phyloP scores from a whole-genome alignment of 2,329 filamentous ascomycete genomes.

The Acrocalymma vagum region DNA sequence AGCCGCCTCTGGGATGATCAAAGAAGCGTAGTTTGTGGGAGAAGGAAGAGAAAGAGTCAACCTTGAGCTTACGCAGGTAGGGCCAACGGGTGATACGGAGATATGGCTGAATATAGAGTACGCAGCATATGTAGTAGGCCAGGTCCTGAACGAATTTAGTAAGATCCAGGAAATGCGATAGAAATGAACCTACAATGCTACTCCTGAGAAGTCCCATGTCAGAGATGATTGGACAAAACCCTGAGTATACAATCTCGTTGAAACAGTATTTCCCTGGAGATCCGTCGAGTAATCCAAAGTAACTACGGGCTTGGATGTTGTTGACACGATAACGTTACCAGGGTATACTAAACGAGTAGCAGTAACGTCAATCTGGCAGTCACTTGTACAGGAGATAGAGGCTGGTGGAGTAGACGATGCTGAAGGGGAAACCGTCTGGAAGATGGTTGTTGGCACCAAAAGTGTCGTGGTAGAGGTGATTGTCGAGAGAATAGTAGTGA shows the following conservation, averaged over 20 bases:
- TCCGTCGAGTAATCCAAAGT: conserved; percentile 34
- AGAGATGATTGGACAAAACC: too few relatives aligned
- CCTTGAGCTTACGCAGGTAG: conserved; percentile 27
- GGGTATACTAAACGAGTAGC: conserved; percentile 39
- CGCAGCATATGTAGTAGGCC: conserved; percentile 39
- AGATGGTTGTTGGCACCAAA: conserved; percentile 29
- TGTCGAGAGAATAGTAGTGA: conserved; percentile 28
- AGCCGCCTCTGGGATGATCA: conserved; percentile 27
- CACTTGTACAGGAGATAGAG: conserved; percentile 31
- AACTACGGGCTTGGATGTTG: conserved; percentile 19
- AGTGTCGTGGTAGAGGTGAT: conserved; percentile 24
- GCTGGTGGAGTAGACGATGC: conserved; percentile 18
- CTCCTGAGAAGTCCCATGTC: conserved; percentile 36
- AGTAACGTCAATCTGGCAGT: conserved; percentile 42
- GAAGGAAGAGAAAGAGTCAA: conserved; percentile 28
- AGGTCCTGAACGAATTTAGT: too few relatives aligned
- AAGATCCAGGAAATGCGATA: too few relatives aligned
- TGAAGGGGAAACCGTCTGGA: conserved; percentile 29
- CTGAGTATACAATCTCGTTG: conserved; percentile 21
- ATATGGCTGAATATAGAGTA: conserved; percentile 41
- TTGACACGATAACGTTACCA: conserved; percentile 28
- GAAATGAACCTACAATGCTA: too few relatives aligned
- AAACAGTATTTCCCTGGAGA: conserved; percentile 13
- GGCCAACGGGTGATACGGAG: conserved; percentile 26
- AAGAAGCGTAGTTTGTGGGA: conserved; percentile 33